Evolutionary conservation across 1,139 yeast genomes (phyloP).

Genomic region (Ashbya aceris): DNA sequence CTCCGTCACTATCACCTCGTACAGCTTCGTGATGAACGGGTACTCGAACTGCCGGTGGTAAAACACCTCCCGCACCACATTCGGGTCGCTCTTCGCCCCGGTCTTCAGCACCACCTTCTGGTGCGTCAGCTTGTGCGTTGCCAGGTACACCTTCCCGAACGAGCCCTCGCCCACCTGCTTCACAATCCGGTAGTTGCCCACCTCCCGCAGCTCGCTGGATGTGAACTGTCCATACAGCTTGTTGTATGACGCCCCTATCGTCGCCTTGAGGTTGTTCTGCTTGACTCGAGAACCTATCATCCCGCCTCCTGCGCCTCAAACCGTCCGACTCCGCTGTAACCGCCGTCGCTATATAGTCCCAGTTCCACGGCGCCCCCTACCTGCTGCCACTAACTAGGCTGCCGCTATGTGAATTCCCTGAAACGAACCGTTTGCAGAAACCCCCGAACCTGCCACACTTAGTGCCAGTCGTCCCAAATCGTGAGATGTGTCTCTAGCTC

Average conservation of each 20-base stretch:
- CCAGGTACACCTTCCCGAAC: conserved; percentile 85
- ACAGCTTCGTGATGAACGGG: conserved; percentile 73
- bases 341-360: no score
- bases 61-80: conserved; percentile 84
- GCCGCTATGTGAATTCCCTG: no score
- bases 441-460: no score
- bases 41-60: conserved; percentile 80
- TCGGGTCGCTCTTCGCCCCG: conserved; percentile 75
- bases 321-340: no score
- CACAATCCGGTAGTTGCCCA: conserved; percentile 69
- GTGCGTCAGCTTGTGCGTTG: conserved; percentile 63
- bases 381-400: no score
- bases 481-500: no score
- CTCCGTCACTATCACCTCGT: conserved; percentile 80
- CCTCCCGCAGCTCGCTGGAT: conserved; percentile 43
- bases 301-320: no score
- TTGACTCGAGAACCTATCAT: conserved; percentile 19
- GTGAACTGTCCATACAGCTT: conserved; percentile 50
- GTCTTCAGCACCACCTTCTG: conserved; percentile 78
- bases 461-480: no score
- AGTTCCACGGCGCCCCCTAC: no score
- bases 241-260: conserved; percentile 53
- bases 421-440: no score
- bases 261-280: conserved; percentile 26
- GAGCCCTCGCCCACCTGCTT: conserved; percentile 82